Evolutionary conservation across 2,329 filamentous ascomycete genomes (phyloP), one percentile per base, ranked within the genome.

Genomic region (Xylariaceae sp.): DNA sequence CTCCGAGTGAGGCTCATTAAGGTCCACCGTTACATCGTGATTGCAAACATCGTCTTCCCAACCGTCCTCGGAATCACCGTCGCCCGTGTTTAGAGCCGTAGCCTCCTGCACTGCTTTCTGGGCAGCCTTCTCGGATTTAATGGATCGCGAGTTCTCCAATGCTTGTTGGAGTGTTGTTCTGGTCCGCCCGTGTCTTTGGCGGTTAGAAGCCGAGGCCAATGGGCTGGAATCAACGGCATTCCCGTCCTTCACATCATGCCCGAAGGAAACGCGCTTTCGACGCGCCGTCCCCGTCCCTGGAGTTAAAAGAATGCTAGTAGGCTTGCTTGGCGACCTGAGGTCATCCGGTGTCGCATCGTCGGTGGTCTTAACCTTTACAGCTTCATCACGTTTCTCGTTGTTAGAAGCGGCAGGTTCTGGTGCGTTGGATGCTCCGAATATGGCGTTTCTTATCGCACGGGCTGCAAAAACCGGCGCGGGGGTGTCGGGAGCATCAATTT

Each of bases 1-100:
- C 56, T 88, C 83, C 1, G 89, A 91, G 60, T 86, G 83, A 6
- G 90, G 89, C 65, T 90, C 86, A 60, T 88, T 88, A 47, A 91
- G 75, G 65, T 92, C 89, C 46, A 87, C 74, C 0, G 89, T 91
- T 54, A 86, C 75, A 64, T 91, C 88, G 52, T 81, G 78, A 49
- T 84, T 81, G 63, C 74, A 75, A 32, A 74, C 69, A 40, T 82
- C 78, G 45, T 82, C 80, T 56, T 85, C 82, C 81, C 81, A 84
- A 20, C 78, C 79, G 20, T 79, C 80, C 2, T 82, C 70, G 0
- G 64, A 66, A 26, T 63, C 61, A 1, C 60, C 63, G 2, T 60
- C 61, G 19, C 26, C 42, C 20, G 52, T 16, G 2, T 32, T 57
- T 12, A 20, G n/a, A 20, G 42, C 32, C n/a, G 44, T 37, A 14